Base-by-base conservation (phyloP, 257 asterid species). In the Scutellaria minor region DNA sequence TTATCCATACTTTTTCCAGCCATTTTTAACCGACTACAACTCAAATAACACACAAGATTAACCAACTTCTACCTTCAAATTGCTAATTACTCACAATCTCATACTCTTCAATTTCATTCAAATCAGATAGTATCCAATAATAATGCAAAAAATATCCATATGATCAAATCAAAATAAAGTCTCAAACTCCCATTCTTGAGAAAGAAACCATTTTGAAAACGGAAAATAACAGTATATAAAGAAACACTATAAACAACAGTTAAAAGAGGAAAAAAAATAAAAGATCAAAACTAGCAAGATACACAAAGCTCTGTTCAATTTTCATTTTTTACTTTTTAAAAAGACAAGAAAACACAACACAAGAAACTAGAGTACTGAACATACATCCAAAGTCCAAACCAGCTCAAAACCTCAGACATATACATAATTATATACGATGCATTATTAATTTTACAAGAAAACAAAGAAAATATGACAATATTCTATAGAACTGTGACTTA, bases 1-100 rank as follows among this genome's bases (percentile, higher is more conserved):
- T 51, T 82, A 18, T 64, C 82, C 6, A 73, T 64, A 64, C 72
- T 65, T 79, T 41, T 82, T 44, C 72, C 85, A 48, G 83, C 89
- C 96, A 89, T 88, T 20, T 71, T 72, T 79, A 70, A 61, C 87
- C 75, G 45, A 63, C 58, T 13, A 47, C 47, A 24, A 63, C 6
- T 35, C 35, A 41, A 76, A 27, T 8, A 41, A 18, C 46, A 63
- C n/a, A 58, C 61, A 8, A 59, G 31, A 56, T 73, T 27, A 78
- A 9, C 18, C 20, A 64, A 13, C 6, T 20, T 22, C 48, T 53
- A 2, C 18, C 18, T 18, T 18, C 18, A 18, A 18, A 18, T 18
- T 18, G 18, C 18, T 18, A 18, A 18, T 18, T 18, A 18, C 18
- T 18, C 18, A 18, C 18, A 18, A 18, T 18, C 18, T 27, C 35